These are phyloP conservation scores for Solanum tarijense DNA, from an alignment of 257 asterid genomes.

Conservation along the genomic window DNA sequence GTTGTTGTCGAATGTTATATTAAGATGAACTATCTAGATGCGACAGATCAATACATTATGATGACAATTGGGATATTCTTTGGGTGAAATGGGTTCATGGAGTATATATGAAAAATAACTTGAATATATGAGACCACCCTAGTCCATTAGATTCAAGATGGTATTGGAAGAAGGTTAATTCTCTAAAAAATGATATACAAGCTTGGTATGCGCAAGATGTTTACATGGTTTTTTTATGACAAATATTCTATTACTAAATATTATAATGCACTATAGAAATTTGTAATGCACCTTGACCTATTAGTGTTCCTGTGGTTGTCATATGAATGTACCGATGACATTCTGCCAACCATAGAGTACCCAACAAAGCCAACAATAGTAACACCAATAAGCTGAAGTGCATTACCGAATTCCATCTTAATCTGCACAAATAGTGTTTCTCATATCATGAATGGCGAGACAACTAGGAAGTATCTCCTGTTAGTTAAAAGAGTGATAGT, in stretches of 20 bases:
- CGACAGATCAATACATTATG: constrained; percentile 79
- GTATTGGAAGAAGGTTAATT: background rate
- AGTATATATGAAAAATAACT: background rate
- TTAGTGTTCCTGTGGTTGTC: background rate
- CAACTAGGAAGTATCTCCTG: too few relatives aligned
- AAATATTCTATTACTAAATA: too few relatives aligned
- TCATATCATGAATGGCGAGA: background rate
- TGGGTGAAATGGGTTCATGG: background rate
- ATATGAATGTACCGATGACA: background rate
- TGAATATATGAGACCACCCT: background rate
- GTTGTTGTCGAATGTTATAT: constrained; percentile 60
- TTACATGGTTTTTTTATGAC: background rate
- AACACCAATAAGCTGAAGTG: background rate
- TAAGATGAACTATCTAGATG: constrained; percentile 87
- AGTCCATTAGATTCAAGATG: background rate
- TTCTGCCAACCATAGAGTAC: too few relatives aligned
- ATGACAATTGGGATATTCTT: constrained; percentile 58
- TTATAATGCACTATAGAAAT: background rate
- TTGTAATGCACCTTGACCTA: too few relatives aligned
- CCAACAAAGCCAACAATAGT: background rate
- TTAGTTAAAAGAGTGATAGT: background rate
- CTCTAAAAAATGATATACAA: background rate
- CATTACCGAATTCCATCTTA: too few relatives aligned
- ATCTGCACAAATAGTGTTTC: background rate
- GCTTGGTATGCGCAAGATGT: background rate